phyloP scores from a whole-genome alignment of 805 yeast species.

The Metschnikowia kofuensis region DNA sequence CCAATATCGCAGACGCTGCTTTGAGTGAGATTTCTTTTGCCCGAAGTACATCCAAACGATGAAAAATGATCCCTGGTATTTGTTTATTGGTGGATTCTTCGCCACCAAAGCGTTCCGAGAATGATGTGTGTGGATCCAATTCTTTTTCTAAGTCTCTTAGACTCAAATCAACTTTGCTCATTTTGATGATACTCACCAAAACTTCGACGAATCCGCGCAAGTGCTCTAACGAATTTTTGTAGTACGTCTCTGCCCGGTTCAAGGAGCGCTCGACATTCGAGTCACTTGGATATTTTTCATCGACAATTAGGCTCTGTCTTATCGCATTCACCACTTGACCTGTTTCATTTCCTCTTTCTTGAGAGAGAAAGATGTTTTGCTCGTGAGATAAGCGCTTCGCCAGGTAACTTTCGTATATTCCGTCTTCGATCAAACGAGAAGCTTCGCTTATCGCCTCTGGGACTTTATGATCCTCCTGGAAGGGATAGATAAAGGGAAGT shows the following conservation, averaged over 20 bases:
- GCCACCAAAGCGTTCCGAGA: conserved; percentile 18
- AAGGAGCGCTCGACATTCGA: conserved; percentile 39
- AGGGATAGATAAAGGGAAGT: conserved; percentile 66
- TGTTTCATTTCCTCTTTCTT: conserved; percentile 57
- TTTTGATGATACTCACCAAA: conserved; percentile 58
- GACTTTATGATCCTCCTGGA: conserved; percentile 31
- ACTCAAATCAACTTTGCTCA: conserved; percentile 41
- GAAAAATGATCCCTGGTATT: conserved; percentile 24
- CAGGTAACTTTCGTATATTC: conserved; percentile 65
- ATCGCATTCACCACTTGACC: conserved; percentile 1
- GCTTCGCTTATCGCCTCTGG: conserved; percentile 85
- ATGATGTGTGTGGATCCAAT: conserved; percentile 31
- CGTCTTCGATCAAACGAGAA: conserved; percentile 56
- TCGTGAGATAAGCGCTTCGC: conserved; percentile 70
- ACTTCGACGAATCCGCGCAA: conserved; percentile 66
- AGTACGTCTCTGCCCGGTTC: conserved; percentile 58
- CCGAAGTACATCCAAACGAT: conserved; percentile 52
- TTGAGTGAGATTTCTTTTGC: conserved; percentile 64
- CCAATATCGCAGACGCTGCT: conserved; percentile 52
- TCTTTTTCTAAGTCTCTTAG: conserved; percentile 36
- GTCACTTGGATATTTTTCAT: no score
- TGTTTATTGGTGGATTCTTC: conserved; percentile 4
- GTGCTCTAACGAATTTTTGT: conserved; percentile 48
- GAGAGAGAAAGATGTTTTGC: conserved; percentile 64
- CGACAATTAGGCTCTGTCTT: no score